A percentile compares a stretch with the other conserved stretches of the same genome.
Evolutionary conservation across 805 yeast species (phyloP).

Genomic region (Candida odintsovae): DNA sequence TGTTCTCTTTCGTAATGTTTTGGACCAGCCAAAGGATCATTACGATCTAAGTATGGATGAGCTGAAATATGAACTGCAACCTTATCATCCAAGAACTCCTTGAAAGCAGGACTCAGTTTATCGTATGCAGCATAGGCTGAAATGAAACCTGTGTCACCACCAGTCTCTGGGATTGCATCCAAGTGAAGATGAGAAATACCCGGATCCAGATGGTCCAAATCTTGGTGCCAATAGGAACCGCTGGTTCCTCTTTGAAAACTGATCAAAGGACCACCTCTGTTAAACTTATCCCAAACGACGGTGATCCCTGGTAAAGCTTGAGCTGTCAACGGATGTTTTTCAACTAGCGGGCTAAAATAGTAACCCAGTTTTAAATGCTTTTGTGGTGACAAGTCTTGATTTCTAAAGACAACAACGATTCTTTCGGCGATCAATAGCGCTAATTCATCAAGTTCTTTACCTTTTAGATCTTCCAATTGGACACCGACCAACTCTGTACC

Average conservation of each 20-base stretch:
- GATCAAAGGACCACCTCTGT: constrained; percentile 22
- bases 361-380: constrained; percentile 38
- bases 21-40: constrained; percentile 41
- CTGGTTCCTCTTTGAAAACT: constrained; percentile 11
- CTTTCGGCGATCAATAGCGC: constrained; percentile 42
- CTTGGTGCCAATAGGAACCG: constrained; percentile 36
- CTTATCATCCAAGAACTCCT: constrained; percentile 48
- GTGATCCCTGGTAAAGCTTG: constrained; percentile 33
- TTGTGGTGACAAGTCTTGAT: constrained; percentile 39
- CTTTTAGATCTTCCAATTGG: constrained; percentile 34
- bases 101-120: constrained; percentile 45
- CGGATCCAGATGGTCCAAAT: constrained; percentile 53
- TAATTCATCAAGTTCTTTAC: constrained; percentile 39
- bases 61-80: constrained; percentile 39
- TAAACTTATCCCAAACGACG: constrained; percentile 28
- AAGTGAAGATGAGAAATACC: constrained; percentile 47
- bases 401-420: constrained; percentile 42
- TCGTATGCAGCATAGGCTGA: constrained; percentile 54
- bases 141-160: constrained; percentile 53
- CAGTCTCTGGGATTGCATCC: constrained; percentile 42
- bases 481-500: constrained; percentile 46
- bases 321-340: constrained; percentile 32
- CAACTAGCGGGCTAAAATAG: constrained; percentile 37
- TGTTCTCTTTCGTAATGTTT: constrained; percentile 45
- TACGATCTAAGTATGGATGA: constrained; percentile 33